Conservation (phyloP, 75 land plant genomes). For the Cupressus sempervirens region DNA sequence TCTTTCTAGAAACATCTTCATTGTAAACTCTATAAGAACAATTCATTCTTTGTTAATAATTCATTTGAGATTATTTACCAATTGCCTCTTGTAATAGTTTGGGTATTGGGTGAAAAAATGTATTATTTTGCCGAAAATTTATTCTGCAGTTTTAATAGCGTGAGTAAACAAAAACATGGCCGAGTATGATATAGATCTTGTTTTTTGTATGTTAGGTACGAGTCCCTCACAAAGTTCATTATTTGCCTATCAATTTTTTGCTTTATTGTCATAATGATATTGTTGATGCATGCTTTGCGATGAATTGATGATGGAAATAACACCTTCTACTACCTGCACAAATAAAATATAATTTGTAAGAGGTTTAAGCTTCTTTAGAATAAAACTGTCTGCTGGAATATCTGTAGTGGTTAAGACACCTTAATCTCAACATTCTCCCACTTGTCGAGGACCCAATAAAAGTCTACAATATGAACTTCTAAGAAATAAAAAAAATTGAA, state of each 20-base stretch:
- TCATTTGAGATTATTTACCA: no score
- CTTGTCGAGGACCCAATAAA: no score
- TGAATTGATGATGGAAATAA: neutral
- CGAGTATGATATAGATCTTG: neutral
- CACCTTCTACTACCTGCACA: neutral
- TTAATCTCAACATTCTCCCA: no score
- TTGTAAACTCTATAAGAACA: no score
- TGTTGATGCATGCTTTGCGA: neutral
- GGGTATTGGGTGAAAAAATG: neutral
- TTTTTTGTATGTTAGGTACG: neutral
- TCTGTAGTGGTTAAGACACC: no score
- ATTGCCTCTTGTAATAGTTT: no score
- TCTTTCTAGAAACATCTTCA: no score
- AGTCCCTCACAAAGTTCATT: neutral
- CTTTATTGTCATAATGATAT: neutral
- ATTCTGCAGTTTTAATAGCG: neutral
- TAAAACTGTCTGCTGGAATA: neutral
- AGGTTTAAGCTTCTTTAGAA: neutral
- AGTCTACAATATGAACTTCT: no score
- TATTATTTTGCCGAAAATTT: neutral
- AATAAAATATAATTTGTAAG: neutral
- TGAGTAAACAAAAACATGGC: neutral
- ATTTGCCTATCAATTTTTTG: neutral
- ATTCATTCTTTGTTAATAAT: no score
- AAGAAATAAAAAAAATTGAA: neutral